Percentiles rank a stretch among this genome's conserved stretches.
These are phyloP conservation scores for Cladosporium sp. DNA, from an alignment of 2,329 filamentous ascomycete species.

Conservation along the genomic window DNA sequence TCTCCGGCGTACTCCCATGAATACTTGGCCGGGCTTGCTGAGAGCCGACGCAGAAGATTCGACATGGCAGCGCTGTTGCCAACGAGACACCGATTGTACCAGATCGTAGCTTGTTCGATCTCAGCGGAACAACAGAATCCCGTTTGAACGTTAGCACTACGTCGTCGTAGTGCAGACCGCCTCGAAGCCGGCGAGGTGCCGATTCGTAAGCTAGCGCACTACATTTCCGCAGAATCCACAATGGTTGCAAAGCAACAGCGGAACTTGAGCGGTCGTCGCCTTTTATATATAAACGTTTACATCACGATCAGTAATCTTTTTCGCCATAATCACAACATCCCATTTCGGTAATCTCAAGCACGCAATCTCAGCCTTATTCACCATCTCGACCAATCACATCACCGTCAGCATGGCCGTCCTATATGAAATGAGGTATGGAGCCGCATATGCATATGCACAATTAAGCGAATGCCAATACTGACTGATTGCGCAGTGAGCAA, in stretches of 20 bases:
- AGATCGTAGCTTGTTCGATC: background rate
- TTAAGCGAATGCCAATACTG: background rate
- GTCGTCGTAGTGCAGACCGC: background rate
- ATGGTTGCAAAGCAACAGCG: conserved; percentile 4
- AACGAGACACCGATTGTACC: background rate
- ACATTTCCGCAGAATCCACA: background rate
- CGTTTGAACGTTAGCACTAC: background rate
- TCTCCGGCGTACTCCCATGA: background rate
- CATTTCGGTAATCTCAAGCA: background rate
- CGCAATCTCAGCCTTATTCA: background rate
- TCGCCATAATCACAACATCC: background rate
- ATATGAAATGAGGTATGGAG: conserved; percentile 17
- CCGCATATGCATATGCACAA: background rate
- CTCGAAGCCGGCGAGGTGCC: background rate
- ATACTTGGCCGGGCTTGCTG: background rate
- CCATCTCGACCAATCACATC: conserved; percentile 1
- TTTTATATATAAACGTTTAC: background rate
- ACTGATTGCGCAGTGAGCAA: background rate
- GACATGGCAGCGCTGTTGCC: background rate
- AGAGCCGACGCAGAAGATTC: background rate
- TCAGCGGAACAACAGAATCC: background rate
- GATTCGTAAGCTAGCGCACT: conserved; percentile 3
- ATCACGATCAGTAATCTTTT: background rate
- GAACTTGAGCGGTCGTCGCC: background rate
- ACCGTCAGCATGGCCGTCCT: conserved; percentile 14